Conservation (phyloP, 192 early-diverging fungal genomes). For the Chytriomyces sp. region DNA sequence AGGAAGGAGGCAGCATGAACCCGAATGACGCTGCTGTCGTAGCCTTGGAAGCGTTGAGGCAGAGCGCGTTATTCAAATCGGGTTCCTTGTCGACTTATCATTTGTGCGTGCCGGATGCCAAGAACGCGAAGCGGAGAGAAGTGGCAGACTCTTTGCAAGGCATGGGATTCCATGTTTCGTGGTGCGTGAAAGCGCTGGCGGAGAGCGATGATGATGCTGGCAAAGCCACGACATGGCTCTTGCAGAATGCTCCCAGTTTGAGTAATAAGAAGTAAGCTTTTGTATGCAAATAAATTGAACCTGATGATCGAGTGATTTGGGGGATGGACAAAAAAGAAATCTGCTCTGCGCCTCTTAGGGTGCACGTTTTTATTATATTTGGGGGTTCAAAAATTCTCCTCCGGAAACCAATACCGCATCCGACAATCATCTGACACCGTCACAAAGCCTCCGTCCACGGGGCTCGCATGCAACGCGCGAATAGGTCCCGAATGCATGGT, state of each 20-base stretch:
- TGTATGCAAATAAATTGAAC: too few species aligned
- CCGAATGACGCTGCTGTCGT: slow-evolving; percentile 68
- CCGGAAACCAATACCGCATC: slow-evolving; percentile 29
- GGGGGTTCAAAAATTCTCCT: slow-evolving; percentile 14
- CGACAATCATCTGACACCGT: slow-evolving; percentile 24
- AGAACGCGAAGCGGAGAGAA: slow-evolving; percentile 47
- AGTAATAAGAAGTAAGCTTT: not conserved
- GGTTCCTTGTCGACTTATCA: slow-evolving; percentile 40
- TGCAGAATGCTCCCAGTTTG: slow-evolving; percentile 61
- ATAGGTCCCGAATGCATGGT: slow-evolving; percentile 59
- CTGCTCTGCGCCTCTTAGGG: too few species aligned
- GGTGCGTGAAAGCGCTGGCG: slow-evolving; percentile 73
- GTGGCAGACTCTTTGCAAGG: slow-evolving; percentile 20
- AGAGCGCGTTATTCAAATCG: slow-evolving; percentile 36
- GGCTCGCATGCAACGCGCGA: slow-evolving; percentile 66
- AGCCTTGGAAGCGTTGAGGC: slow-evolving; percentile 54
- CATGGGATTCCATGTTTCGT: slow-evolving; percentile 54
- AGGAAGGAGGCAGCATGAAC: slow-evolving; percentile 46
- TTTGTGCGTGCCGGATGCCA: slow-evolving; percentile 70
- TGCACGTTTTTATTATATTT: too few species aligned
- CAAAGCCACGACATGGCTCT: slow-evolving; percentile 62
- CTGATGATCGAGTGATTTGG: too few species aligned
- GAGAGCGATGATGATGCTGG: slow-evolving; percentile 57
- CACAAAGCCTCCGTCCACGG: slow-evolving; percentile 64
- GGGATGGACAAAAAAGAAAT: too few species aligned